These are phyloP conservation scores for Lasiosphaeria hispida DNA, from an alignment of 495 filamentous ascomycete species.

Conservation along the genomic window DNA sequence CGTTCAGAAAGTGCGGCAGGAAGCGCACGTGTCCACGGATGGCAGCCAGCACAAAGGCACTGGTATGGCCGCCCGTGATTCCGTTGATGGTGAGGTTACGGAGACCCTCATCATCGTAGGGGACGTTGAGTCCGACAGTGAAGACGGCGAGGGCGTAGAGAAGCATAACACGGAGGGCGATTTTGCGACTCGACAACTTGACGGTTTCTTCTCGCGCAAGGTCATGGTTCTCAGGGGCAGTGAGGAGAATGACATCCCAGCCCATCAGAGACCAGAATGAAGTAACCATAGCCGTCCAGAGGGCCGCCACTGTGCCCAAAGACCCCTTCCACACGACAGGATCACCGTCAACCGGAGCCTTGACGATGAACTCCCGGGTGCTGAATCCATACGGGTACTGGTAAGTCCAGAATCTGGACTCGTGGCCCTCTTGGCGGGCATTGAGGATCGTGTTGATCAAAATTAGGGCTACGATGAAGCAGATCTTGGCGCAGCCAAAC, in stretches of 20 bases:
- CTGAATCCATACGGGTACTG: conserved; percentile 35
- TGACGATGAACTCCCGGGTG: conserved; percentile 24
- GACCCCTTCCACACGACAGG: conserved; percentile 25
- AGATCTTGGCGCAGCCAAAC: conserved; percentile 40
- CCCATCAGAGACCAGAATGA: conserved; percentile 44
- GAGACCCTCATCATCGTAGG: conserved; percentile 30
- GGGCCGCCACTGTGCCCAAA: neutral
- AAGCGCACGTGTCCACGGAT: conserved; percentile 31
- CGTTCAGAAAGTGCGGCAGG: conserved; percentile 41
- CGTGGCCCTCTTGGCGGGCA: conserved; percentile 19
- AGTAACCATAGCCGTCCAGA: conserved; percentile 36
- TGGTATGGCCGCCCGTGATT: conserved; percentile 38
- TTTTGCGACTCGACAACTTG: conserved; percentile 43
- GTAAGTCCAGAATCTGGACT: conserved; percentile 33
- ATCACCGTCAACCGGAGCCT: neutral
- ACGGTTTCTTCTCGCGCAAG: conserved; percentile 39
- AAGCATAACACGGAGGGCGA: conserved; percentile 38
- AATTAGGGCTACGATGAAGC: conserved; percentile 40
- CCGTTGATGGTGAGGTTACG: conserved; percentile 15
- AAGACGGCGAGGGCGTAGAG: conserved; percentile 40
- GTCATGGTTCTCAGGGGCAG: conserved; percentile 42
- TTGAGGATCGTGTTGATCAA: conserved; percentile 36
- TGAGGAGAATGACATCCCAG: conserved; percentile 43
- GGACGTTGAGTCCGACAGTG: conserved; percentile 40
- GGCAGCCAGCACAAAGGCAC: conserved; percentile 36